Evolutionary conservation across 148 eudicot genomes (phyloP), one percentile per base, ranked within the genome.

Genomic region (Camellia japonica): DNA sequence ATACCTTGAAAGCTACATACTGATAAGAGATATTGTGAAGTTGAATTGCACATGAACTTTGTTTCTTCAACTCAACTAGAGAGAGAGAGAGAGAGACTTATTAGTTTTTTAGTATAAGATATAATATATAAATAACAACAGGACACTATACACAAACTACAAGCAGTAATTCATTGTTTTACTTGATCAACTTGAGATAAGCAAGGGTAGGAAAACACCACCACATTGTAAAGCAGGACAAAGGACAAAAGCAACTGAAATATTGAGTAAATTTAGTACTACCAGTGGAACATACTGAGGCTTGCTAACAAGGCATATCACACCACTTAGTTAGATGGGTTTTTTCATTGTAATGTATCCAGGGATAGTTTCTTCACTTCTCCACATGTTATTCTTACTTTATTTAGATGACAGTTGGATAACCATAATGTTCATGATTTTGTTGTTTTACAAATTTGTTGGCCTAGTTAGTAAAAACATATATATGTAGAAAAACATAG

Each of bases 11-110:
- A 74, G 91, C 94, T 68, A 93, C 89, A 85, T 77, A 79, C 61
- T 87, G 88, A 75, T 89, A 86, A 23, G 90, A 80, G 63, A 78
- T 85, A 80, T 93, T 93, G 77, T 69, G 70, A 54, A 93, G 91
- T 78, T 87, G 88, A 79, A 93, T 85, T 44, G 90, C 82, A 79
- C 93, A 93, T 20, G 94, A 82, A 79, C 90, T 88, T 62, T 89
- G 97, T 75, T 93, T 93, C 90, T 91, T 91, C 80, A 83, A 77
- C 87, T 93, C 97, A 89, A 90, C 97, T 93, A 82, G 58, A 68
- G 20, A 6, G 30, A 30, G 30, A 30, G 30, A 52, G 41, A 44
- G 19, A 44, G 38, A 54, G 46, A 43, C 44, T 7, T 30, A 70
- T 66, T 19, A 74, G 65, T 18, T 56, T 74, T 77, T 23, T 65